Percentiles rank a stretch among this genome's conserved stretches.
phyloP scores from a whole-genome alignment of 1,139 yeast species.

The Pichia sp. region DNA sequence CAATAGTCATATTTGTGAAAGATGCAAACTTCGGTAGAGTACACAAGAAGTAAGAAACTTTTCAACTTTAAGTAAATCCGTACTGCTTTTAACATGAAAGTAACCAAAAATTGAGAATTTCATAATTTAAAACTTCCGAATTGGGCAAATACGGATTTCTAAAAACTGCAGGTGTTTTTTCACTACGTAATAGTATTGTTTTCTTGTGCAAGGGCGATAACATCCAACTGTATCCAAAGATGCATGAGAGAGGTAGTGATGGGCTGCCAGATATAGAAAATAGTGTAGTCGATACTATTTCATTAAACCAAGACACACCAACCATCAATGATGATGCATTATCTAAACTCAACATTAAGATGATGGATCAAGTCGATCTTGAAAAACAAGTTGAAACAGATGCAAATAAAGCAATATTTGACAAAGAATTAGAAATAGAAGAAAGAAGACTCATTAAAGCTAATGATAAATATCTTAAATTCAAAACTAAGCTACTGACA shows the following conservation, averaged over 20 bases:
- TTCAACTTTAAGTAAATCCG: too few species aligned
- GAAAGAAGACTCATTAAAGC: conserved; percentile 66
- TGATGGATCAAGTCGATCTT: conserved; percentile 69
- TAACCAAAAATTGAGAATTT: not conserved
- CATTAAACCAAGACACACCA: not conserved
- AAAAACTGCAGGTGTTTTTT: too few species aligned
- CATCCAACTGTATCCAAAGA: too few species aligned
- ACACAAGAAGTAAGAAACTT: too few species aligned
- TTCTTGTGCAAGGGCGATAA: too few species aligned
- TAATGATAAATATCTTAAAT: conserved; percentile 38
- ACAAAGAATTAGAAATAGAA: conserved; percentile 68
- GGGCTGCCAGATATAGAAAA: not conserved
- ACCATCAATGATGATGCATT: not conserved
- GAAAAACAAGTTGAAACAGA: conserved; percentile 63
- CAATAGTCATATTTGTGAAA: not conserved
- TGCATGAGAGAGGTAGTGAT: not conserved
- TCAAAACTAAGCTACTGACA: conserved; percentile 22
- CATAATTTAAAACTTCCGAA: not conserved
- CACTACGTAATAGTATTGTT: too few species aligned
- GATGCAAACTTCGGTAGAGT: too few species aligned
- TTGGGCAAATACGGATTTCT: not conserved
- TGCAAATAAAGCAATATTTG: conserved; percentile 57
- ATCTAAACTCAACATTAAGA: conserved; percentile 37
- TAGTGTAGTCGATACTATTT: too few species aligned
- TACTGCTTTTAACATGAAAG: not conserved